Evolutionary conservation across 179 eudicot genomes (phyloP), one percentile per base, ranked within the genome.

Genomic region (Corrigiola litoralis): DNA sequence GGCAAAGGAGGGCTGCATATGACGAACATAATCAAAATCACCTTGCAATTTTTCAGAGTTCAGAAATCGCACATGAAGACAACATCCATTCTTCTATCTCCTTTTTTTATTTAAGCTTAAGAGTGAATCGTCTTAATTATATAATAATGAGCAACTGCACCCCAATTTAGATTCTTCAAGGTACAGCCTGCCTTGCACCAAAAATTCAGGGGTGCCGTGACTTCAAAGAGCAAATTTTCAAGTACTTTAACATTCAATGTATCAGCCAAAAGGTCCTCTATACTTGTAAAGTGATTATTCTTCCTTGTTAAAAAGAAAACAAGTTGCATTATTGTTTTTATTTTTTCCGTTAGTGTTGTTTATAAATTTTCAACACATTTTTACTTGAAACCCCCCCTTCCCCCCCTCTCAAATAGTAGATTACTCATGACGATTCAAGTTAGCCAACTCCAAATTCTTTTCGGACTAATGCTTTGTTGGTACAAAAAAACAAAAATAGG

Each of bases 1-100:
- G 99, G 95, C 84, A 94, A 68, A 64, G 89, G 81, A 66, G 94
- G 95, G 71, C 99, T 94, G 88, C 81, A 71, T 48, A 73, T 23
- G 69, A 61, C 32, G 51, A 63, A 33, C 40, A 56, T 23, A 18
- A 64, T 38, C 33, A 29, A 46, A 42, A 27, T 40, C 27, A 50
- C 51, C 34, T 63, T 44, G 20, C 41, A 12, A 32, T 31, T 37
- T 13, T 28, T 21, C 34, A 36, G 18, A 37, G 29, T 31, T 34
- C 37, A 65, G 29, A 27, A 6, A 50, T 49, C 10, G 32, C 28
- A 31, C n/a, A 31, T 65, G 14, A 32, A 34, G 27, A 38, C 18
- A 57, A 24, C 33, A 36, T 6, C 21, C 8, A 16, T 29, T n/a
- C 11, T 56, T 56, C 32, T 17, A 54, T 32, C n/a, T 31, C 23